A percentile compares a stretch with the other conserved stretches of the same genome.
Evolutionary conservation across 108 stramenopile genomes (phyloP).

Genomic region (Pseudonitzschia multiseries): DNA sequence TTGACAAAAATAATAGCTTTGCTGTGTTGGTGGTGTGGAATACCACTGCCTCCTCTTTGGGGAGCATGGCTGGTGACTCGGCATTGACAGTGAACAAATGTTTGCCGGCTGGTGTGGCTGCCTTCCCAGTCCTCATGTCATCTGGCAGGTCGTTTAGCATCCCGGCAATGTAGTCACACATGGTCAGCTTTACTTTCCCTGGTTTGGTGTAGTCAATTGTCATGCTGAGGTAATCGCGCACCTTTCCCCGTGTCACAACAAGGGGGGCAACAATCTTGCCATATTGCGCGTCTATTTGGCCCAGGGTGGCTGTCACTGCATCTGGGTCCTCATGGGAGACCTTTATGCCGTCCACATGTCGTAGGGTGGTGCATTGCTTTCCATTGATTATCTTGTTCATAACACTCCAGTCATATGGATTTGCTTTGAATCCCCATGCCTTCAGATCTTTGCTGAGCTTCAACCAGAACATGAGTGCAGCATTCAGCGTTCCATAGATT

Average conservation of each 20-base stretch:
- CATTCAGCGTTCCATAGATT: too few species aligned
- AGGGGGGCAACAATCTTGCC: conserved; percentile 26
- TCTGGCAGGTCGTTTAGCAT: conserved; percentile 24
- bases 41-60: neutral
- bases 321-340: conserved; percentile 30
- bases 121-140: conserved; percentile 19
- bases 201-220: conserved; percentile 23
- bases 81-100: conserved; percentile 40
- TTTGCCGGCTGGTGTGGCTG: conserved; percentile 35
- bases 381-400: conserved; percentile 35
- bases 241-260: too few species aligned
- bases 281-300: neutral
- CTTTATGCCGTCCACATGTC: conserved; percentile 53
- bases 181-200: conserved; percentile 18
- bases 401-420: conserved; percentile 44
- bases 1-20: conserved; percentile 33
- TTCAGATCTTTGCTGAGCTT: too few species aligned
- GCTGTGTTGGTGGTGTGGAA: conserved; percentile 17
- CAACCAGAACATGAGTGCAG: too few species aligned
- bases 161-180: conserved; percentile 28
- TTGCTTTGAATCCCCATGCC: conserved; percentile 43
- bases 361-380: conserved; percentile 36
- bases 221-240: conserved; percentile 52
- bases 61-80: neutral
- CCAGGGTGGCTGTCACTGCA: conserved; percentile 6